A percentile compares a stretch with the other conserved stretches of the same genome.
Conservation (phyloP, 2,329 filamentous ascomycete species). For the Phaeoacremonium minimum region DNA sequence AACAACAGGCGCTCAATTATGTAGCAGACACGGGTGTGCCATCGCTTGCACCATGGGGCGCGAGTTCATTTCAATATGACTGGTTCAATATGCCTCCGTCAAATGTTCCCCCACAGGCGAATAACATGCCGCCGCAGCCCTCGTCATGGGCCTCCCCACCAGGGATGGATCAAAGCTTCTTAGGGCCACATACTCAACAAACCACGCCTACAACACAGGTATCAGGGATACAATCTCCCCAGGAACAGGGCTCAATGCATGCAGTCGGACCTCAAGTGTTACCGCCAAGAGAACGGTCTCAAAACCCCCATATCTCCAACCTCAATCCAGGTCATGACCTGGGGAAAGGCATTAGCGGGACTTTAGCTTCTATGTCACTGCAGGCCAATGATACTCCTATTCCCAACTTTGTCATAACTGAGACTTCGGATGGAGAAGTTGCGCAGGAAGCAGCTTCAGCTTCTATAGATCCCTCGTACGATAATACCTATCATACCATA, state of each 20-base stretch:
- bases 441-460: too few species aligned
- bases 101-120: constrained; percentile 48
- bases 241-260: too few species aligned
- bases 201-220: constrained; percentile 42
- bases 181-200: constrained; percentile 51
- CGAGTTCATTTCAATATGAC: constrained; percentile 56
- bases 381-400: constrained; percentile 46
- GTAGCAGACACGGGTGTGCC: constrained; percentile 34
- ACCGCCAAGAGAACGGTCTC: constrained; percentile 53
- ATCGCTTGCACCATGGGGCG: constrained; percentile 36
- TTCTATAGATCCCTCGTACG: too few species aligned
- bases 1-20: constrained; percentile 37
- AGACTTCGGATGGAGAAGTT: constrained; percentile 35
- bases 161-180: constrained; percentile 47
- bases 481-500: too few species aligned
- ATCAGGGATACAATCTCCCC: too few species aligned
- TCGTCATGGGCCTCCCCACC: constrained; percentile 48
- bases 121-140: constrained; percentile 50
- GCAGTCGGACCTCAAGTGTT: constrained; percentile 58
- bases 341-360: constrained; percentile 29
- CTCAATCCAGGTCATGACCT: constrained; percentile 20
- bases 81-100: constrained; percentile 61
- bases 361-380: constrained; percentile 27
- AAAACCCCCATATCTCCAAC: constrained; percentile 25
- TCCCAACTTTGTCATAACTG: constrained; percentile 54